These are phyloP conservation scores for Micromonas commoda DNA, from an alignment of 139 green algal species.

Conservation along the genomic window DNA sequence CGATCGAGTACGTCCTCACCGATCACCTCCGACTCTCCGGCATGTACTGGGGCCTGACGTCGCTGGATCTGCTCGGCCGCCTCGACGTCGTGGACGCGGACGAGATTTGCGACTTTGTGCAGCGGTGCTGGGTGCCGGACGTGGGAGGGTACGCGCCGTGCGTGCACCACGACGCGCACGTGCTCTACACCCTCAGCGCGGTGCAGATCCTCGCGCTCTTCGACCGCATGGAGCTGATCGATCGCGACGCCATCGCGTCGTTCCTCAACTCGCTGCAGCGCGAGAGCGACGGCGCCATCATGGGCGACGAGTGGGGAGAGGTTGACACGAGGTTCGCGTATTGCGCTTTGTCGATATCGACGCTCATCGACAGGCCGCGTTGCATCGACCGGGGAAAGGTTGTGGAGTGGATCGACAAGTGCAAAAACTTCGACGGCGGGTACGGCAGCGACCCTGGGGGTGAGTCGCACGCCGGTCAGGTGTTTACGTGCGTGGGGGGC, in stretches of 20 bases:
- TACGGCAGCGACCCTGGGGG: constrained; percentile 70
- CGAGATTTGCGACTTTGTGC: constrained; percentile 55
- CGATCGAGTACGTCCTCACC: constrained; percentile 67
- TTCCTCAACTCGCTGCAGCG: constrained; percentile 78
- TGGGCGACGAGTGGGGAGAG: constrained; percentile 91
- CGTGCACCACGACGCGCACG: constrained; percentile 80
- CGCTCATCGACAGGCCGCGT: constrained; percentile 29
- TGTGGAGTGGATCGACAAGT: constrained; percentile 66
- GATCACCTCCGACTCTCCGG: constrained; percentile 96
- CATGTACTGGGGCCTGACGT: constrained; percentile 94
- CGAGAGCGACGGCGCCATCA: constrained; percentile 79
- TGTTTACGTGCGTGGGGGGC: constrained; percentile 89
- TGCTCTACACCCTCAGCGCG: constrained; percentile 93
- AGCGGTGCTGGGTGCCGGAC: constrained; percentile 9
- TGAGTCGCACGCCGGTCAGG: constrained; percentile 52
- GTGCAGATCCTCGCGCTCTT: constrained; percentile 33
- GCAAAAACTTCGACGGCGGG: constrained; percentile 96
- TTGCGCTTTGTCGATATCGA: constrained; percentile 60
- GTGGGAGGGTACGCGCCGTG: constrained; percentile 72
- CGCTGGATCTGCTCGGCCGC: constrained; percentile 66
- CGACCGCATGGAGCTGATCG: constrained; percentile 54
- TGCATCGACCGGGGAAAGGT: constrained; percentile 65
- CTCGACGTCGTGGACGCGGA: constrained; percentile 60
- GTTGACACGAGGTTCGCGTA: constrained; percentile 96
- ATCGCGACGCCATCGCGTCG: constrained; percentile 57